A percentile compares a stretch with the other conserved stretches of the same genome.
Conservation (phyloP, 768 basidiomycete species). For the Hydnum rufescens region DNA sequence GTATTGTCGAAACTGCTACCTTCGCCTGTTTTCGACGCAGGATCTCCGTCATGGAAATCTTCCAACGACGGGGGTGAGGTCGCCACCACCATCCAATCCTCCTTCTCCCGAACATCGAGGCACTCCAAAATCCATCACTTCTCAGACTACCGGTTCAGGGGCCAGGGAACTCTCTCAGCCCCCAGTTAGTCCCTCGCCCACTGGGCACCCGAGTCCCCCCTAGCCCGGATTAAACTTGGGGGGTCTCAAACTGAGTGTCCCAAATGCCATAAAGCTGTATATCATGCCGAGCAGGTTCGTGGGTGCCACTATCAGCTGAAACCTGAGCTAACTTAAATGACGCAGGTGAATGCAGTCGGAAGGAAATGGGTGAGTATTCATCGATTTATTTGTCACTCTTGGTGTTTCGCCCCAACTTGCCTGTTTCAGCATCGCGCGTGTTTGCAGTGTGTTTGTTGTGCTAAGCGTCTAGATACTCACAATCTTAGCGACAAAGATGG, state of each 20-base stretch:
- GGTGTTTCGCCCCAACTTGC: not conserved
- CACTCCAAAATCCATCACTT: slow-evolving; percentile 5
- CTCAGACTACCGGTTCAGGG: slow-evolving; percentile 3
- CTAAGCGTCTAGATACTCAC: slow-evolving; percentile 46
- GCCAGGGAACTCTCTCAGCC: not conserved
- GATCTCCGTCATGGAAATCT: slow-evolving; percentile 14
- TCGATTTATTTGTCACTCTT: not conserved
- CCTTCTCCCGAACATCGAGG: not conserved
- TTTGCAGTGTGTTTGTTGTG: slow-evolving; percentile 56
- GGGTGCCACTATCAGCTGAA: not conserved
- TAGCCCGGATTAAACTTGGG: slow-evolving; percentile 1
- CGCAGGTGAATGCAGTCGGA: slow-evolving; percentile 60
- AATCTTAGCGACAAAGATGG: slow-evolving; percentile 60
- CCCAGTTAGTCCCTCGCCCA: not conserved
- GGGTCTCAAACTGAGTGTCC: slow-evolving; percentile 32
- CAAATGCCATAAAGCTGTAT: slow-evolving; percentile 54
- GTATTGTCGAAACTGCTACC: slow-evolving; percentile 61
- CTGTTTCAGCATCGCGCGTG: slow-evolving; percentile 38
- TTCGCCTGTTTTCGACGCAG: slow-evolving; percentile 53
- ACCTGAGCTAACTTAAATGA: not conserved
- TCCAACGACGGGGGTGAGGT: slow-evolving; percentile 2
- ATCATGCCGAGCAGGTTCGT: slow-evolving; percentile 63
- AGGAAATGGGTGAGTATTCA: slow-evolving; percentile 33
- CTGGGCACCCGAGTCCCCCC: slow-evolving; percentile 1
- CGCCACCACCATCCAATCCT: not conserved